These are phyloP conservation scores for Leishmania mexicana DNA, from an alignment of 208 protist genomes.

Conservation along the genomic window DNA sequence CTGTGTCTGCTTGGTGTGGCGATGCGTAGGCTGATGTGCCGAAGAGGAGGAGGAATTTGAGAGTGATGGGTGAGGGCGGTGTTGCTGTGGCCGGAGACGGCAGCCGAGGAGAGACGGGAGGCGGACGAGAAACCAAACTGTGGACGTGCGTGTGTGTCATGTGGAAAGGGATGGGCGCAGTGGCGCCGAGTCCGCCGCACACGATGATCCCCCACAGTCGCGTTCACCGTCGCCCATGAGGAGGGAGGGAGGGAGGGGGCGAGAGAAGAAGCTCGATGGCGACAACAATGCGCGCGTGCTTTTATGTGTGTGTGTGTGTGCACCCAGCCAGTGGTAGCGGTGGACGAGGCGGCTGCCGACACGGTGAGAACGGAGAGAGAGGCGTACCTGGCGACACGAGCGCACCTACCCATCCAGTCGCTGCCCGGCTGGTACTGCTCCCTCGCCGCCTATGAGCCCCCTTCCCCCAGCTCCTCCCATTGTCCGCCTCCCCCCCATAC, in stretches of 20 bases:
- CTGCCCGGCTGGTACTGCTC: background rate
- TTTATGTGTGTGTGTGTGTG: no score
- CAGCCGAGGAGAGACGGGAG: background rate
- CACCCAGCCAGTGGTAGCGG: background rate
- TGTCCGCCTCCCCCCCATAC: background rate
- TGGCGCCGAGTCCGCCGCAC: background rate
- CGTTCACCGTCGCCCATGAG: background rate
- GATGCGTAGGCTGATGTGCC: background rate
- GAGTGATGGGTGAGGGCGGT: background rate
- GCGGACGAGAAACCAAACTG: background rate
- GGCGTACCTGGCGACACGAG: background rate
- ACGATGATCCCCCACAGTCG: background rate
- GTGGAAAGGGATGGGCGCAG: background rate
- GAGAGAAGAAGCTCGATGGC: background rate
- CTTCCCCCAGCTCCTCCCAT: background rate
- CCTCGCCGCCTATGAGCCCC: background rate
- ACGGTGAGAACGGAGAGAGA: background rate
- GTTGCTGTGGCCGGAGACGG: background rate
- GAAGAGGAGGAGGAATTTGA: background rate
- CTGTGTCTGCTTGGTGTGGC: conserved; percentile 6
- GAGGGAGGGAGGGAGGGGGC: background rate
- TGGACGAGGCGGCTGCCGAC: background rate
- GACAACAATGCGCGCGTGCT: background rate
- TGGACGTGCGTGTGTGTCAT: background rate
- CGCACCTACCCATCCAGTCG: background rate